phyloP scores from a whole-genome alignment of 495 filamentous ascomycete genomes.

The Schizothecium vesticola region DNA sequence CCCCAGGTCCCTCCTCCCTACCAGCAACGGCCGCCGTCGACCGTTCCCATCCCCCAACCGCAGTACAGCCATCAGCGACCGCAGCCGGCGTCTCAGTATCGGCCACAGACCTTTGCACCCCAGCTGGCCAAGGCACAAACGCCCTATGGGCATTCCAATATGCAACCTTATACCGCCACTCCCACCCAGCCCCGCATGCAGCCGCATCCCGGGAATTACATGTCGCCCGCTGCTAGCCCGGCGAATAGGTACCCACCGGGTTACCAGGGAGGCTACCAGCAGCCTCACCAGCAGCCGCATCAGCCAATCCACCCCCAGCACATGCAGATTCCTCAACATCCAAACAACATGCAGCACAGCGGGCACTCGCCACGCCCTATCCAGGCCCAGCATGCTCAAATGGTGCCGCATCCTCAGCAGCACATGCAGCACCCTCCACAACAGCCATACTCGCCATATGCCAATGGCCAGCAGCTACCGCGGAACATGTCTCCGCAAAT shows the following conservation, averaged over 20 bases:
- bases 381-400: slow-evolving; percentile 20
- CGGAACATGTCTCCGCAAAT: slow-evolving; percentile 33
- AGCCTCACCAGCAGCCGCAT: slow-evolving; percentile 19
- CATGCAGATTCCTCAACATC: slow-evolving; percentile 22
- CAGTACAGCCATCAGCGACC: slow-evolving; percentile 27
- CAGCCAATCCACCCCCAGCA: slow-evolving; percentile 33
- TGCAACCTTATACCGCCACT: slow-evolving; percentile 33
- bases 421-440: slow-evolving; percentile 29
- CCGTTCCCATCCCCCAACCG: slow-evolving; percentile 29
- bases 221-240: slow-evolving; percentile 28
- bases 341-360: slow-evolving; percentile 14
- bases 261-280: slow-evolving; percentile 27
- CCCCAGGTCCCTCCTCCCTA: slow-evolving; percentile 31
- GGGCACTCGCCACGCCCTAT: slow-evolving; percentile 25
- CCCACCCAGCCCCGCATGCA: slow-evolving; percentile 34
- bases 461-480: slow-evolving; percentile 31
- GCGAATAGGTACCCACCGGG: slow-evolving; percentile 24
- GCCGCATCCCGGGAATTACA: slow-evolving; percentile 24
- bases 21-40: slow-evolving; percentile 25
- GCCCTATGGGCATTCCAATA: slow-evolving; percentile 35
- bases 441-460: slow-evolving; percentile 22
- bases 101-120: slow-evolving; percentile 31
- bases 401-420: slow-evolving; percentile 27
- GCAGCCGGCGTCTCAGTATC: slow-evolving; percentile 28
- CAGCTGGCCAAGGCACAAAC: slow-evolving; percentile 35